Evolutionary conservation across 2,329 filamentous ascomycete species (phyloP).

Genomic region (Esteya vermicola): DNA sequence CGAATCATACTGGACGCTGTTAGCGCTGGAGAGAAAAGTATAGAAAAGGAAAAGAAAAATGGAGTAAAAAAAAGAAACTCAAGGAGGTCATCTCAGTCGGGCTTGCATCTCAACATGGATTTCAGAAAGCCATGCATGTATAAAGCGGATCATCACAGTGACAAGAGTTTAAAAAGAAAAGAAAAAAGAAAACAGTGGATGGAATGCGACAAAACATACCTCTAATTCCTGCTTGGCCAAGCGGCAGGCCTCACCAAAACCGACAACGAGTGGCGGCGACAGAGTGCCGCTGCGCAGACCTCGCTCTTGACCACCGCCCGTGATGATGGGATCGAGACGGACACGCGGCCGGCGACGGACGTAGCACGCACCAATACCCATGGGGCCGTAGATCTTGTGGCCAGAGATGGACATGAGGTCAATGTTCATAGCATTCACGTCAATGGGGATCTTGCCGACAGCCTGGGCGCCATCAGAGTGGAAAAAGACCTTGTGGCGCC

Average conservation of each 20-base stretch:
- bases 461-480: conserved; percentile 94
- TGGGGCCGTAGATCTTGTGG: conserved; percentile 97
- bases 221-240: conserved; percentile 81
- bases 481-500: conserved; percentile 90
- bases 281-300: conserved; percentile 89
- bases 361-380: conserved; percentile 93
- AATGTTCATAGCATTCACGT: conserved; percentile 96
- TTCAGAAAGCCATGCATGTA: conserved; percentile 88
- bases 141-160: conserved; percentile 64
- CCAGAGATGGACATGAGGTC: conserved; percentile 98
- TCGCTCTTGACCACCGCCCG: conserved; percentile 88
- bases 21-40: not conserved
- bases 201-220: conserved; percentile 45
- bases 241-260: conserved; percentile 90
- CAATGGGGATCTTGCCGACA: conserved; percentile 93
- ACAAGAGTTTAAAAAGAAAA: conserved; percentile 6
- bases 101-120: conserved; percentile 50
- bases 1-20: conserved; percentile 62
- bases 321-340: conserved; percentile 90
- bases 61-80: conserved; percentile 3
- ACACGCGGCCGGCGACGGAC: conserved; percentile 86
- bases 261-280: conserved; percentile 75
- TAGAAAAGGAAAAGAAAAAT: conserved; percentile 5
- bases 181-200: conserved; percentile 1
- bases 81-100: conserved; percentile 34